Percentiles rank a stretch among this genome's conserved stretches.
phyloP scores from a whole-genome alignment of 1,284 basidiomycete species.

The Puccinia coronata region DNA sequence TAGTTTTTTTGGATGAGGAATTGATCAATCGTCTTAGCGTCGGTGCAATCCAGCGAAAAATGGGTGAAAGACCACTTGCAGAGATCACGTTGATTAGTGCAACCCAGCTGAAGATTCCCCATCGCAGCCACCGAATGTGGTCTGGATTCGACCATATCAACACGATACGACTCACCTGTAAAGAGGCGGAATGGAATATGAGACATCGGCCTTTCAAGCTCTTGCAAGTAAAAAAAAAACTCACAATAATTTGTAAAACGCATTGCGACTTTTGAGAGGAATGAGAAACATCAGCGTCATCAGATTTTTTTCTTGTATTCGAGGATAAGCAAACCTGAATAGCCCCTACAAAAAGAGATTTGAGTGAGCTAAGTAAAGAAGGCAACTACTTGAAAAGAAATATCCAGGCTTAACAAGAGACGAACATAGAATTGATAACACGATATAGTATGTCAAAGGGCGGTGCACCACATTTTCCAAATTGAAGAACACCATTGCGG shows the following conservation, averaged over 20 bases:
- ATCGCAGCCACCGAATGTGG: slow-evolving; percentile 9
- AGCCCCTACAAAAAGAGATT: slow-evolving; percentile 3
- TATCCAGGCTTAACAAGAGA: not conserved
- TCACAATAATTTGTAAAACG: slow-evolving; percentile 25
- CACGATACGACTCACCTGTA: slow-evolving; percentile 13
- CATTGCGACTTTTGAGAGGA: slow-evolving; percentile 12
- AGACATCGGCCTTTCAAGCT: not conserved
- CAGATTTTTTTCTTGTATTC: not conserved
- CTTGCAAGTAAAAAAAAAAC: not conserved
- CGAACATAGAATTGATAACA: slow-evolving; percentile 19
- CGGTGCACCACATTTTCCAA: slow-evolving; percentile 7
- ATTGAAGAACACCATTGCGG: slow-evolving; percentile 23
- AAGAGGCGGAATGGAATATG: not conserved
- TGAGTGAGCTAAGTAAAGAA: not conserved
- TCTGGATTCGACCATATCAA: slow-evolving; percentile 17
- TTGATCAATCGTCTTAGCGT: not conserved
- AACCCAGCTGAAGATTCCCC: slow-evolving; percentile 16
- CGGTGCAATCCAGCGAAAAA: too few relatives aligned
- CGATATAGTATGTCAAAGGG: slow-evolving; percentile 5
- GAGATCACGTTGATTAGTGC: not conserved
- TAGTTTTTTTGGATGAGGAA: not conserved
- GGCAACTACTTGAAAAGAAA: not conserved
- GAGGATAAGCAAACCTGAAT: slow-evolving; percentile 18
- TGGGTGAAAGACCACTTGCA: not conserved
- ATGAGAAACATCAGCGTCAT: not conserved